Evolutionary conservation across 495 filamentous ascomycete genomes (phyloP).

Genomic region (Massariosphaeria phaeospora): DNA sequence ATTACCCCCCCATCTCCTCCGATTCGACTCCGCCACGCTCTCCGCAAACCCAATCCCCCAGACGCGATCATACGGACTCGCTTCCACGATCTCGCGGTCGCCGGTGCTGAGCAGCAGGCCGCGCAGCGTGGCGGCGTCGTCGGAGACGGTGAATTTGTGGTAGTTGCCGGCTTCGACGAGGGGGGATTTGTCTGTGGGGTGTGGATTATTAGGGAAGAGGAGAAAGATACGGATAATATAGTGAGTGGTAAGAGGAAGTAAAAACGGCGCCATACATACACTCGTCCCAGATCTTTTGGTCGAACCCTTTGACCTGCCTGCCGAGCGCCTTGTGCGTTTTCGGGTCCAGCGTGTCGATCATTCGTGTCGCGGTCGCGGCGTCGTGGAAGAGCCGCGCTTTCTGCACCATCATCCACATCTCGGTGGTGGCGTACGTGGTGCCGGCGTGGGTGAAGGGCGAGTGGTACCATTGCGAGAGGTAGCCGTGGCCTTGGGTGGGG

Average conservation of each 20-base stretch:
- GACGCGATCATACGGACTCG: slow-evolving; percentile 54
- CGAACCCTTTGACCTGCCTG: slow-evolving; percentile 52
- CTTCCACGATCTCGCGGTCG: slow-evolving; percentile 56
- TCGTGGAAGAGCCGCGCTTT: slow-evolving; percentile 42
- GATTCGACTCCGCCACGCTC: slow-evolving; percentile 45
- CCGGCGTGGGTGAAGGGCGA: slow-evolving; percentile 34
- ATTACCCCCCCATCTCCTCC: slow-evolving; percentile 60
- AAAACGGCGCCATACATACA: slow-evolving; percentile 20
- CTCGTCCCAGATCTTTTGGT: slow-evolving; percentile 49
- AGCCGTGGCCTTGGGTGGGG: slow-evolving; percentile 23
- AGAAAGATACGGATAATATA: too few relatives aligned
- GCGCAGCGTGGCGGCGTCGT: slow-evolving; percentile 40
- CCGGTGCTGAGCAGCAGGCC: slow-evolving; percentile 53
- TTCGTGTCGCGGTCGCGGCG: slow-evolving; percentile 36
- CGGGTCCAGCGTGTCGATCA: slow-evolving; percentile 38
- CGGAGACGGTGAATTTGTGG: slow-evolving; percentile 52
- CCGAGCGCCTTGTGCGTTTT: slow-evolving; percentile 52
- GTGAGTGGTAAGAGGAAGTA: too few relatives aligned
- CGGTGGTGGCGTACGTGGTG: slow-evolving; percentile 36
- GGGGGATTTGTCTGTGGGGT: slow-evolving; percentile 43
- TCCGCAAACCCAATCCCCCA: slow-evolving; percentile 63
- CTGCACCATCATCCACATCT: slow-evolving; percentile 45
- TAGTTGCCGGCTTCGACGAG: slow-evolving; percentile 59
- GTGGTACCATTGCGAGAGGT: slow-evolving; percentile 40
- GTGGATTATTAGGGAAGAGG: too few relatives aligned